Evolutionary conservation across 768 basidiomycete genomes (phyloP), one percentile per base, ranked within the genome.

Genomic region (Rhizopogon roseolus): DNA sequence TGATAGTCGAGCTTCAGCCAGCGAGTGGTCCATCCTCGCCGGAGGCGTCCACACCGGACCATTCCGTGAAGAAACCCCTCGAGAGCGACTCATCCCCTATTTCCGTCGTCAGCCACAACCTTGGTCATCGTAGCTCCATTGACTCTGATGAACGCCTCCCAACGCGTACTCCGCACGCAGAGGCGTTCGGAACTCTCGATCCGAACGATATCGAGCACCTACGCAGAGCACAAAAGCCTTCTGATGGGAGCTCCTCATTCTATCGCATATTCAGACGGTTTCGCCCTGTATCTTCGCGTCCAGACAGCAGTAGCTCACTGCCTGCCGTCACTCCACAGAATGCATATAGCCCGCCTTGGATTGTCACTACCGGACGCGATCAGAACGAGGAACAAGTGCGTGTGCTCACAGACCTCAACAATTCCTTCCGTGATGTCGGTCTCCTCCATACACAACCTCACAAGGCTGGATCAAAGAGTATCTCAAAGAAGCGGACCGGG

Each of bases 361-460:
- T 90, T 50, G 76, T 76, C 37, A 76, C 87, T 53, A 79, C 82
- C 7, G 78, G 83, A 3, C 79, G 87, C 41, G 76, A 77, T 42
- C 79, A 81, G 64, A 81, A 83, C 53, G 89, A 91, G 63, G 81
- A 84, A 55, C 79, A 82, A 11, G 81, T 84, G 61, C 79, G 81
- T 46, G 81, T 86, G 27, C 81, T 90, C 50, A 79, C 81, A 52
- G 85, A 83, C 58, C 69, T 93, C 27, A 85, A 85, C 56, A 78
- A 79, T 55, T 89, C 88, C 3, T 92, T 93, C 73, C 82, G 84
- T 66, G 88, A 87, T 50, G 90, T 91, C 25, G 90, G 90, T 4
- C 66, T 93, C 14, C 66, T 92, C 16, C 88, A 89, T 16, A 78
- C 84, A 2, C 75, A 68, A 13, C 71, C 70, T 29, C 71, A 68